These are phyloP conservation scores for Scolecobasidium constrictum DNA, from an alignment of 2,329 filamentous ascomycete genomes.

Conservation along the genomic window DNA sequence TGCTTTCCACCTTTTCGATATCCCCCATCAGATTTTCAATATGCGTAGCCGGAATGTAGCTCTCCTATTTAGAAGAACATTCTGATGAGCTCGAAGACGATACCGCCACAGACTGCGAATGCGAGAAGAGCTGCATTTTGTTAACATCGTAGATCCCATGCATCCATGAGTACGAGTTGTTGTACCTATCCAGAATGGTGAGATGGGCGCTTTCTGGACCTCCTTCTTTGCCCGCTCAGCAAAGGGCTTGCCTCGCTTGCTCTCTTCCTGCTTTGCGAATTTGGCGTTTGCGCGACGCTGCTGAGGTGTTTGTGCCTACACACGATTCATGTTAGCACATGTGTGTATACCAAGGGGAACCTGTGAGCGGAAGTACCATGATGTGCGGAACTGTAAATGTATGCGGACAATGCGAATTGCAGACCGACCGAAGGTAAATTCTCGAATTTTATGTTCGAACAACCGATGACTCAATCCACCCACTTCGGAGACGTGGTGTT, in stretches of 20 bases:
- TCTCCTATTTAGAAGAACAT: slow-evolving; percentile 26
- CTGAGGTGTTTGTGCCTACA: slow-evolving; percentile 70
- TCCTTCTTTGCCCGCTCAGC: slow-evolving; percentile 40
- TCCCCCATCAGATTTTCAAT: too few species aligned
- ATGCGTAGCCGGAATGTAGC: too few species aligned
- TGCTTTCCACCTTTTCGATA: too few species aligned
- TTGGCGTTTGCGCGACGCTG: slow-evolving; percentile 73
- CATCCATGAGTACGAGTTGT: slow-evolving; percentile 13
- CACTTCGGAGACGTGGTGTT: too few species aligned
- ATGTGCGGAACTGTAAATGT: too few species aligned
- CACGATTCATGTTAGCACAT: too few species aligned
- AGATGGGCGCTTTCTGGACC: slow-evolving; percentile 43
- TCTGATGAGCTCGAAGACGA: slow-evolving; percentile 46
- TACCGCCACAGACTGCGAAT: slow-evolving; percentile 52
- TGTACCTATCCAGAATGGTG: slow-evolving; percentile 49
- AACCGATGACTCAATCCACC: too few species aligned
- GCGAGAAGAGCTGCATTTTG: slow-evolving; percentile 40
- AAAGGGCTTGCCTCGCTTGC: slow-evolving; percentile 58
- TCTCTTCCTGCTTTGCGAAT: slow-evolving; percentile 63
- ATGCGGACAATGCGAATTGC: too few species aligned
- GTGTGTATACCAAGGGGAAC: too few species aligned
- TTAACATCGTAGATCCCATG: slow-evolving; percentile 6
- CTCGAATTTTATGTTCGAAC: too few species aligned
- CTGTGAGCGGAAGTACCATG: too few species aligned
- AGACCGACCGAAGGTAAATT: too few species aligned